Conservation (phyloP, 805 yeast species). For the Ogataea minuta region DNA sequence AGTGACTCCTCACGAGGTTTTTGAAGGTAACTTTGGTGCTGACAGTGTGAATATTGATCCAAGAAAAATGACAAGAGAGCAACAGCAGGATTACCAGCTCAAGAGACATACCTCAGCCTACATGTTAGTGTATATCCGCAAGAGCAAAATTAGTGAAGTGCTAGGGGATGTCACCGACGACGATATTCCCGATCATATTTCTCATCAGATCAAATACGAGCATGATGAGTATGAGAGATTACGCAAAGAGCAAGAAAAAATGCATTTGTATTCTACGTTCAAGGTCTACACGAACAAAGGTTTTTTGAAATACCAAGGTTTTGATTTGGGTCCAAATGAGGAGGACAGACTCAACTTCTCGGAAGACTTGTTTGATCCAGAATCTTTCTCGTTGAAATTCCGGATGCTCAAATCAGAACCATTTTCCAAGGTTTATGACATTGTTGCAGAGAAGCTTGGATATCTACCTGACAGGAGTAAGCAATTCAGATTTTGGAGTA, state of each 20-base stretch:
- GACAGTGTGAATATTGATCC: constrained; percentile 52
- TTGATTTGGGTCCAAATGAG: constrained; percentile 73
- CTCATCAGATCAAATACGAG: constrained; percentile 63
- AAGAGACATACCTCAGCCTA: constrained; percentile 92
- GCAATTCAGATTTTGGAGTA: constrained; percentile 57
- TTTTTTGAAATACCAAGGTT: constrained; percentile 63
- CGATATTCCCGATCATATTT: constrained; percentile 67
- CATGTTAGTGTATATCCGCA: constrained; percentile 90
- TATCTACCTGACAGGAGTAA: constrained; percentile 27
- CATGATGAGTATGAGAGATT: constrained; percentile 50
- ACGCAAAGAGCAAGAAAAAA: constrained; percentile 67
- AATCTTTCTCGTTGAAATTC: constrained; percentile 46
- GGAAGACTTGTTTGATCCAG: constrained; percentile 46
- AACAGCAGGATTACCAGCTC: constrained; percentile 61
- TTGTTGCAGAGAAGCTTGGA: constrained; percentile 46
- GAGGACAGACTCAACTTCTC: constrained; percentile 42
- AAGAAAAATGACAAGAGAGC: constrained; percentile 51
- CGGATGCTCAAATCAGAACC: constrained; percentile 57
- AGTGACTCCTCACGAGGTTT: constrained; percentile 80
- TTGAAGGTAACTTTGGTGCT: constrained; percentile 90
- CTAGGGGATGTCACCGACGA: constrained; percentile 55
- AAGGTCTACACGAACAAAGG: constrained; percentile 53
- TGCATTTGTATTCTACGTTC: constrained; percentile 58
- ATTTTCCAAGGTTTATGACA: constrained; percentile 47
- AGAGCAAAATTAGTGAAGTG: constrained; percentile 53